Conservation (phyloP, 2,329 filamentous ascomycete genomes). For the Dothiorella sarmentorum region DNA sequence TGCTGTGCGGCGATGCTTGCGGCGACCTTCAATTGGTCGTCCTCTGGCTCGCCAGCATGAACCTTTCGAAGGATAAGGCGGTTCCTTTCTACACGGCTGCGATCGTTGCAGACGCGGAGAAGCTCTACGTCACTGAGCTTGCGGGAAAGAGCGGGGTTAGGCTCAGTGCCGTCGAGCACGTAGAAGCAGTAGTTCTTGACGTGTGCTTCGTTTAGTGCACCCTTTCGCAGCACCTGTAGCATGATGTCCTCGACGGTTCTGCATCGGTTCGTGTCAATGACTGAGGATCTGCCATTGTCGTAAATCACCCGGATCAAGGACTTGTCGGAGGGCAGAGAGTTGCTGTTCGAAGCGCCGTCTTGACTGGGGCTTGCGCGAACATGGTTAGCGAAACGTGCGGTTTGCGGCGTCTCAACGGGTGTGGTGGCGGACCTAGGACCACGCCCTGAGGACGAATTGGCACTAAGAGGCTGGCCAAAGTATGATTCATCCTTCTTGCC, state of each 20-base stretch:
- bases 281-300: slow-evolving; percentile 85
- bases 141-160: slow-evolving; percentile 76
- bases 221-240: slow-evolving; percentile 81
- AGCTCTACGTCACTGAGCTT: slow-evolving; percentile 83
- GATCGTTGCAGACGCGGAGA: slow-evolving; percentile 85
- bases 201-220: slow-evolving; percentile 82
- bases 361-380: slow-evolving; percentile 78
- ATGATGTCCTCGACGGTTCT: slow-evolving; percentile 91
- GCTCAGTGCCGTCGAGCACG: slow-evolving; percentile 79
- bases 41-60: slow-evolving; percentile 84
- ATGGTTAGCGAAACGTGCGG: slow-evolving; percentile 57
- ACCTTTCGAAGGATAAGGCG: slow-evolving; percentile 88
- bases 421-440: slow-evolving; percentile 16
- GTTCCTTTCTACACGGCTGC: slow-evolving; percentile 79
- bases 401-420: slow-evolving; percentile 35
- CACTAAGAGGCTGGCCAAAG: slow-evolving; percentile 53
- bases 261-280: slow-evolving; percentile 89
- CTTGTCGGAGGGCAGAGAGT: slow-evolving; percentile 78
- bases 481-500: slow-evolving; percentile 53
- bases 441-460: slow-evolving; percentile 45
- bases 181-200: slow-evolving; percentile 97
- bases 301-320: slow-evolving; percentile 91
- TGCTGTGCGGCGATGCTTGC: slow-evolving; percentile 89
- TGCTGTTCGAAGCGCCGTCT: slow-evolving; percentile 72
- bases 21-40: slow-evolving; percentile 80